Evolutionary conservation across 2,329 filamentous ascomycete genomes (phyloP), one percentile per base, ranked within the genome.

Genomic region (Fusarium austroafricanum): DNA sequence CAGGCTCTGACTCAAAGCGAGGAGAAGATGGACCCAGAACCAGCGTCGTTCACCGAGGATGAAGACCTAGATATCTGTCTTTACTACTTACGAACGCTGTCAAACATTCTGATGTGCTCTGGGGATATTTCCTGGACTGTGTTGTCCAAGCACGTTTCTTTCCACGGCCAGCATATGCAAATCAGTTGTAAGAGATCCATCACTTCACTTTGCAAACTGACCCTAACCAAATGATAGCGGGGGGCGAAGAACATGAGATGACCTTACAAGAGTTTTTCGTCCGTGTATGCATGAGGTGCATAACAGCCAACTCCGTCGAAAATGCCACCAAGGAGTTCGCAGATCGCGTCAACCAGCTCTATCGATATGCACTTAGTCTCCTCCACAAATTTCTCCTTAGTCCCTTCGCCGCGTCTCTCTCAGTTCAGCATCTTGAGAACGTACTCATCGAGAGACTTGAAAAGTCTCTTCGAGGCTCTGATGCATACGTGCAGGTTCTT

Each of bases 11-110:
- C 51, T 18, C 55, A 71, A 18, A 67, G 55, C n/a, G 31, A 55
- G 20, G 61, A 72, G 33, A 58, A 63, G 47, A n/a, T 45, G 31
- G 61, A 72, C 3, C 50, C 72, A 33, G 29, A 55, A n/a, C 29
- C 64, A 4, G 38, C 64, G 5, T 43, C 59, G 0, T 78, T 87
- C 60, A 80, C 79, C 5, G 81, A 83, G 43, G 84, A 88, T 9
- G 89, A 93, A 65, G 92, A 96, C 68, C 83, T 94, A 10, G 90
- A 92, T 64, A 85, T 94, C 57, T 93, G 90, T 63, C 81, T 92
- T 4, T 96, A 97, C 76, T 91, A 95, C 72, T 80, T 97, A 20
- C 87, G 88, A 51, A 91, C 91, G 3, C 77, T 97, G 2, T 89
- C 89, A 7, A 91, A 93, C 68, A 85, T 96, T 26, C 97, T 17